phyloP scores from a whole-genome alignment of 257 asterid species.

The Lithospermum erythrorhizon region DNA sequence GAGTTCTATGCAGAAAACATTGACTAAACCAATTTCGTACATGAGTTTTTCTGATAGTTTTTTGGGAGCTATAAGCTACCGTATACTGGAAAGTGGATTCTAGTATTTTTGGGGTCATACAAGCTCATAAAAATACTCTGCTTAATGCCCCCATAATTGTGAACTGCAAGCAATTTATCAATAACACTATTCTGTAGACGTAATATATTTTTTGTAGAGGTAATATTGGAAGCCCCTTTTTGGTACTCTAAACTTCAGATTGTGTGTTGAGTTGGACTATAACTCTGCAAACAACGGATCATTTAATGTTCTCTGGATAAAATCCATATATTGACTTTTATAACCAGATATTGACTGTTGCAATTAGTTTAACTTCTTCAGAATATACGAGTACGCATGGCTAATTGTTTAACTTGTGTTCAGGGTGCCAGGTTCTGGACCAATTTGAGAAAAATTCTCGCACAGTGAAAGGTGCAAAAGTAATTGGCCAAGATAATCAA shows the following conservation, averaged over 20 bases:
- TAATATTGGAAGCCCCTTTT: too few species aligned
- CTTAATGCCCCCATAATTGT: neutral
- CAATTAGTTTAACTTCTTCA: slow-evolving; percentile 3
- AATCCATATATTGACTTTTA: neutral
- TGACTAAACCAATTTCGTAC: neutral
- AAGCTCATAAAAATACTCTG: neutral
- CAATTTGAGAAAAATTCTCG: slow-evolving; percentile 78
- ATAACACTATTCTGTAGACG: too few species aligned
- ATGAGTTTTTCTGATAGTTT: too few species aligned
- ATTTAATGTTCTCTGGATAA: neutral
- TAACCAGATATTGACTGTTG: too few species aligned
- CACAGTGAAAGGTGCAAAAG: slow-evolving; percentile 74
- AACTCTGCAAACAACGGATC: neutral
- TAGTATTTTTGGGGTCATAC: neutral
- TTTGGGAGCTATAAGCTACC: too few species aligned
- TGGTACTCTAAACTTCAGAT: neutral
- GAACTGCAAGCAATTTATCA: neutral
- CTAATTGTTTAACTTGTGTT: slow-evolving; percentile 10
- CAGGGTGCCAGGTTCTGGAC: slow-evolving; percentile 84
- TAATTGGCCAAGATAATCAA: slow-evolving; percentile 80
- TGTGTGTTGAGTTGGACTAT: neutral
- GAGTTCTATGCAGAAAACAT: neutral
- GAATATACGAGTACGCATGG: slow-evolving; percentile 3
- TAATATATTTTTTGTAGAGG: too few species aligned
- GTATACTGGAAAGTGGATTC: neutral